A percentile compares a stretch with the other conserved stretches of the same genome.
Evolutionary conservation across 164 flowering plant species (phyloP).

Genomic region (Liquidambar formosana): DNA sequence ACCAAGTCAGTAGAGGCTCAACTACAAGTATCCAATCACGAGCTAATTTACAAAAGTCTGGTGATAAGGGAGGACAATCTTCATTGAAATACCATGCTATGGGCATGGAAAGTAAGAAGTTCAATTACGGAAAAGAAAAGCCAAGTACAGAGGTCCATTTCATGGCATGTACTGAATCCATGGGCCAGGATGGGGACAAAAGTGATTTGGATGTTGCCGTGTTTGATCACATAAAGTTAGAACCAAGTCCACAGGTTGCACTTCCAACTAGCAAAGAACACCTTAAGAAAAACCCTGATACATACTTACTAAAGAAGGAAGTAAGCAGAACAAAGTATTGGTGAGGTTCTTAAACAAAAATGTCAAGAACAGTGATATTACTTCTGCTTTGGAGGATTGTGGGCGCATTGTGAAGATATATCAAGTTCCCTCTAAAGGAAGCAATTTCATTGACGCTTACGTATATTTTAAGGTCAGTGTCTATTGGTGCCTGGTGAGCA

Average conservation of each 20-base stretch:
- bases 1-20: constrained; percentile 5
- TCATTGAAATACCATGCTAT: background rate
- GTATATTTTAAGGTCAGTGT: constrained; percentile 37
- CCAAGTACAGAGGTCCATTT: constrained; percentile 6
- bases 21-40: background rate
- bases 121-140: background rate
- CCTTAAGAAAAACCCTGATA: background rate
- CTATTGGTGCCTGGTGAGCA: background rate
- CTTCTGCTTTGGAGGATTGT: constrained; percentile 16
- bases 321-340: constrained; percentile 18
- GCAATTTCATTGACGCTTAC: constrained; percentile 28
- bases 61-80: constrained; percentile 1
- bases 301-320: constrained; percentile 9
- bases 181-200: constrained; percentile 4
- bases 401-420: constrained; percentile 22
- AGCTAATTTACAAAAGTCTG: background rate
- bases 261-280: constrained; percentile 9
- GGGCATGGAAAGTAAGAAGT: background rate
- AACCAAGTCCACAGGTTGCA: constrained; percentile 10
- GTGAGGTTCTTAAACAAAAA: constrained; percentile 31
- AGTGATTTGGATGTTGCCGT: constrained; percentile 12
- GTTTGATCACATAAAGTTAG: background rate
- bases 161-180: background rate
- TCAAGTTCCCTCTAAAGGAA: constrained; percentile 16
- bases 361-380: constrained; percentile 1